phyloP scores from a whole-genome alignment of 768 basidiomycete genomes.

The Omphalotus guepiniiformis region DNA sequence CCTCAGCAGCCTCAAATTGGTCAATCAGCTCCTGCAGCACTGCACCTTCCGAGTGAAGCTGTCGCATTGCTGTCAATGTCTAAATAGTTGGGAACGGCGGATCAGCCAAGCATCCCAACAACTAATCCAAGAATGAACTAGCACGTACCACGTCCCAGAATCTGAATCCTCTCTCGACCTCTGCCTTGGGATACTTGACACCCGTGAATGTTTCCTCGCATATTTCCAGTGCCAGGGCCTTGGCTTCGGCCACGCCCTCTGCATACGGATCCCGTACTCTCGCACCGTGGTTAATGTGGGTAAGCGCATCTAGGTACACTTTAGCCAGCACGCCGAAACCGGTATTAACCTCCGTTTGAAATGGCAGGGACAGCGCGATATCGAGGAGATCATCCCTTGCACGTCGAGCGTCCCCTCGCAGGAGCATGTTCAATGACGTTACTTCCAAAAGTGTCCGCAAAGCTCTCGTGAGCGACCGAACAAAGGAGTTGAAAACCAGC shows the following conservation, averaged over 20 bases:
- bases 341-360: slow-evolving; percentile 95
- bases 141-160: slow-evolving; percentile 95
- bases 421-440: slow-evolving; percentile 87
- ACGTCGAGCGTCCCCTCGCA: slow-evolving; percentile 83
- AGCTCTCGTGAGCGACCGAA: slow-evolving; percentile 86
- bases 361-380: slow-evolving; percentile 86
- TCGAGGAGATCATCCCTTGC: slow-evolving; percentile 90
- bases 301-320: slow-evolving; percentile 91
- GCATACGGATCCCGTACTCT: slow-evolving; percentile 74
- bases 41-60: slow-evolving; percentile 77
- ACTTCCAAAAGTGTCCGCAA: slow-evolving; percentile 89
- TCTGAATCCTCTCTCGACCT: slow-evolving; percentile 94
- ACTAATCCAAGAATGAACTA: slow-evolving; percentile 11
- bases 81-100: slow-evolving; percentile 39
- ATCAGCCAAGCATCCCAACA: neutral
- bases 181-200: slow-evolving; percentile 79
- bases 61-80: slow-evolving; percentile 87
- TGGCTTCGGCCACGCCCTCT: slow-evolving; percentile 77
- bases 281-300: slow-evolving; percentile 78
- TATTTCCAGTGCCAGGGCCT: slow-evolving; percentile 82
- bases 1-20: slow-evolving; percentile 94
- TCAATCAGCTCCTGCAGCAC: slow-evolving; percentile 86
- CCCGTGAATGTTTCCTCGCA: slow-evolving; percentile 94
- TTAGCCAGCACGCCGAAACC: slow-evolving; percentile 97
- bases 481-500: slow-evolving; percentile 97